phyloP scores from a whole-genome alignment of 805 yeast genomes.

The Teunomyces lycoperdinae region DNA sequence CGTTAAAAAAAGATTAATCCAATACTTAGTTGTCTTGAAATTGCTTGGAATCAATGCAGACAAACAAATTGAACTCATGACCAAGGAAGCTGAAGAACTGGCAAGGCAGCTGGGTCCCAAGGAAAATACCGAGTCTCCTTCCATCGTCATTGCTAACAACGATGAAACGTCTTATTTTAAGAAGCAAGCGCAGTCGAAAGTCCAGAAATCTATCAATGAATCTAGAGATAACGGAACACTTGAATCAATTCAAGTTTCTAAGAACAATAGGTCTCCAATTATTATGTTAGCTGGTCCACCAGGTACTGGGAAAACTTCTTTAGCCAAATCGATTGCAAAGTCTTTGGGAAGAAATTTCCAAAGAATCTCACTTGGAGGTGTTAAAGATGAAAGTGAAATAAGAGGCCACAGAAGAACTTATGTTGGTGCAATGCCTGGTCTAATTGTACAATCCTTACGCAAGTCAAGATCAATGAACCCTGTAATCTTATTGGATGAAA shows the following conservation, averaged over 20 bases:
- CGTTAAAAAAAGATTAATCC: slow-evolving; percentile 73
- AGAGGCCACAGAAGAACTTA: slow-evolving; percentile 90
- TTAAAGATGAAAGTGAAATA: slow-evolving; percentile 84
- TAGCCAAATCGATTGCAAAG: slow-evolving; percentile 77
- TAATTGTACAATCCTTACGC: slow-evolving; percentile 70
- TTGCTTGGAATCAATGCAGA: slow-evolving; percentile 45
- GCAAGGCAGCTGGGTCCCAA: slow-evolving; percentile 4
- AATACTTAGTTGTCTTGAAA: slow-evolving; percentile 76
- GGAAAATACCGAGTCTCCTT: not conserved
- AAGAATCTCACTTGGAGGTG: slow-evolving; percentile 81
- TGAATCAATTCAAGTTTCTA: slow-evolving; percentile 21
- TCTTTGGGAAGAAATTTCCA: slow-evolving; percentile 74
- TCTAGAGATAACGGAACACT: slow-evolving; percentile 9
- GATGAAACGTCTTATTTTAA: slow-evolving; percentile 31
- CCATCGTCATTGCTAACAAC: slow-evolving; percentile 33
- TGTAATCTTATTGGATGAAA: slow-evolving; percentile 77
- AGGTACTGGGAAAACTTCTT: slow-evolving; percentile 88
- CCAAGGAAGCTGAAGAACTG: slow-evolving; percentile 8
- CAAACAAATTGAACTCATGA: slow-evolving; percentile 11
- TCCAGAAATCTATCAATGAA: slow-evolving; percentile 14
- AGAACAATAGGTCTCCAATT: slow-evolving; percentile 62
- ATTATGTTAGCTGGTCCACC: slow-evolving; percentile 87
- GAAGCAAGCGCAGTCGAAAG: slow-evolving; percentile 20
- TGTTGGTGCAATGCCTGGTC: slow-evolving; percentile 91
- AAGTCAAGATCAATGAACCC: slow-evolving; percentile 80